Base-by-base conservation (phyloP, 345 rosid species). In the Eucalyptus paniculata region DNA sequence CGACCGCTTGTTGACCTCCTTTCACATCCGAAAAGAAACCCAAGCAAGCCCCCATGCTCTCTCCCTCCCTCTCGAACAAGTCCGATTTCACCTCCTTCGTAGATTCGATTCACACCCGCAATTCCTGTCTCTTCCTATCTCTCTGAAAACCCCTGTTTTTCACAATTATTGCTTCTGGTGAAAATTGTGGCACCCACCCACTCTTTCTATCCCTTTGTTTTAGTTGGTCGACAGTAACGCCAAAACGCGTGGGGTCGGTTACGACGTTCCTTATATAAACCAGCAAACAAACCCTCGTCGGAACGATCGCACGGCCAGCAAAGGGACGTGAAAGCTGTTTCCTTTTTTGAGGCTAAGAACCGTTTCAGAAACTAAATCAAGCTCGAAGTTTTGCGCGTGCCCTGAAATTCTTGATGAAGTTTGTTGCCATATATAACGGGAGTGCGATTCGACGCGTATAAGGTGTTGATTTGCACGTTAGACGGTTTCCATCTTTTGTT, bases 1-100 rank as follows among this genome's bases (percentile, higher is more conserved):
- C 98, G 2, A 96, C 80, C 6, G 95, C 99, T 90, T 96, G 98
- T 91, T 95, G 92, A 32, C 97, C 99, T 34, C 97, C 99, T 62
- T 54, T 90, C 89, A 96, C 89, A 44, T 95, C 98, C 12, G 97
- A 92, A 5, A 92, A 67, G 89, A 96, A 97, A 1, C 86, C 86
- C 34, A 92, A 67, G 89, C 98, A 97, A 2, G 60, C 86, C 28
- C 99, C 98, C 99, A 97, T 7, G 30, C 86, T 87, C 65, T 34
- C 62, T 96, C 86, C 89, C 72, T 85, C 23, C 85, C 49, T 58
- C n/a, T 26, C 69, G 32, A 11, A 1, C 56, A 24, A 17, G 17
- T 40, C 81, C 23, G n/a, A 28, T 23, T 51, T 37, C 83, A 19
- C 42, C 26, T 72, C 82, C 45, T 5, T 2, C 45, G 83, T 4